Evolutionary conservation across 768 basidiomycete species (phyloP), one percentile per base, ranked within the genome.

Genomic region (Tylopilus sp.): DNA sequence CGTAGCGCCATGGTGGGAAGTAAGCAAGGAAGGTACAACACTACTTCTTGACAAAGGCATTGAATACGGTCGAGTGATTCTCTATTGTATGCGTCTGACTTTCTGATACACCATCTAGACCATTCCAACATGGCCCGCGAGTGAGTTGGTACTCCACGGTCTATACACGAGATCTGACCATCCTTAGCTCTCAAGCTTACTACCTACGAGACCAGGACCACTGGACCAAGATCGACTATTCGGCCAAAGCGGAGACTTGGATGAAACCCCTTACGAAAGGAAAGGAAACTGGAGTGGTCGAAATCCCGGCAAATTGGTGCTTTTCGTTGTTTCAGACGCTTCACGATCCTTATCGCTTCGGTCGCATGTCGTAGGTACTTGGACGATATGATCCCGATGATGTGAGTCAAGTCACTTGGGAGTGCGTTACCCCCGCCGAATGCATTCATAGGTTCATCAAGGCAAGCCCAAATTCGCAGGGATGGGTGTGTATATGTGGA

Each of bases 1-100:
- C 45, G 85, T 87, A 30, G 87, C 86, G 1, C 87, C 86, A 0
- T 90, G 87, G 86, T 90, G 87, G 87, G 88, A 90, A 65, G 81
- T 81, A 3, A 84, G 80, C 66, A 82, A 79, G 55, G 85, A 86
- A 65, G 83, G 83, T 4, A 81, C 81, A 0, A 69, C 79, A 16
- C 72, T 89, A 24, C 70, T 89, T 24, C 76, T 87, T 22, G 83
- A 85, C 33, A 83, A 84, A 56, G 88, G 88, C 0, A 85, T 90
- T 41, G 78, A 86, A 72, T 89, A 90, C 61, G 86, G 84, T 84
- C 3, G 53, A 45, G 48, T 8, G n/a, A 33, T 19, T 28, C 14
- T n/a, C n/a, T 16, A 46, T 33, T 45, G 31, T 49, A 26, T 11
- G 52, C 42, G n/a, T 41, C 21, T 2, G 37, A 41, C 50, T 44